phyloP scores from a whole-genome alignment of 2,329 filamentous ascomycete species.

The Ophiostoma populinum region DNA sequence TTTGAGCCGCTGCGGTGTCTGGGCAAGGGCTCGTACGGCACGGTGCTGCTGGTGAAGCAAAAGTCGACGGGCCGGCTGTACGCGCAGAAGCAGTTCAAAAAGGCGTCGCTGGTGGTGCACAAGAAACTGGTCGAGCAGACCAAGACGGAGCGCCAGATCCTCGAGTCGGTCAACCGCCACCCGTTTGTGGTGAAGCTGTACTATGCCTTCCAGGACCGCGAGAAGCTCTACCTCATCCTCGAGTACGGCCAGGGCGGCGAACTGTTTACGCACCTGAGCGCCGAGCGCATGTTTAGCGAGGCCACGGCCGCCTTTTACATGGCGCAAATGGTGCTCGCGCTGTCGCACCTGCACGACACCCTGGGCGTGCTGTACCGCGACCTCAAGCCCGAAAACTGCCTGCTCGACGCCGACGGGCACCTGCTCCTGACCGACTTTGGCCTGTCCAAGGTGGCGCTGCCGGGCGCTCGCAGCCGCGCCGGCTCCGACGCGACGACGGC shows the following conservation, averaged over 20 bases:
- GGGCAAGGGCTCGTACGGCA: constrained; percentile 91
- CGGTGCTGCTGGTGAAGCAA: constrained; percentile 86
- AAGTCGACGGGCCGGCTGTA: constrained; percentile 72
- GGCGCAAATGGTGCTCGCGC: constrained; percentile 89
- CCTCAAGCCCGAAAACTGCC: constrained; percentile 93
- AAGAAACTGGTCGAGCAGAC: constrained; percentile 95
- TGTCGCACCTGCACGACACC: constrained; percentile 81
- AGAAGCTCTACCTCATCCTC: constrained; percentile 92
- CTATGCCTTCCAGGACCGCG: constrained; percentile 95
- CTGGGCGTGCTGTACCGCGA: constrained; percentile 94
- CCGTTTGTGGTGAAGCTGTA: constrained; percentile 96
- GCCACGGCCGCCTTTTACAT: constrained; percentile 89
- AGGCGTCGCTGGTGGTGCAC: constrained; percentile 85
- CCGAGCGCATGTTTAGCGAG: constrained; percentile 91
- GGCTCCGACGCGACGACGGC: constrained; percentile 2
- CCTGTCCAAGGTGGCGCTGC: constrained; percentile 76
- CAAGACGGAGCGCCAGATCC: constrained; percentile 84
- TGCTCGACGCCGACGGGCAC: constrained; percentile 81
- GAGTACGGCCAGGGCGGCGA: constrained; percentile 97
- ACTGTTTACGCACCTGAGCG: constrained; percentile 83
- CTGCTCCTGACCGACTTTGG: constrained; percentile 93
- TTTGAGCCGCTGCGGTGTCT: constrained; percentile 84
- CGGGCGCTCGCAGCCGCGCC: constrained; percentile 24
- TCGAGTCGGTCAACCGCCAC: constrained; percentile 91
- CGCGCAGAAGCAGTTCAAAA: constrained; percentile 97